Conservation (phyloP, 306 rosid genomes). For the Potentilla sterilis region DNA sequence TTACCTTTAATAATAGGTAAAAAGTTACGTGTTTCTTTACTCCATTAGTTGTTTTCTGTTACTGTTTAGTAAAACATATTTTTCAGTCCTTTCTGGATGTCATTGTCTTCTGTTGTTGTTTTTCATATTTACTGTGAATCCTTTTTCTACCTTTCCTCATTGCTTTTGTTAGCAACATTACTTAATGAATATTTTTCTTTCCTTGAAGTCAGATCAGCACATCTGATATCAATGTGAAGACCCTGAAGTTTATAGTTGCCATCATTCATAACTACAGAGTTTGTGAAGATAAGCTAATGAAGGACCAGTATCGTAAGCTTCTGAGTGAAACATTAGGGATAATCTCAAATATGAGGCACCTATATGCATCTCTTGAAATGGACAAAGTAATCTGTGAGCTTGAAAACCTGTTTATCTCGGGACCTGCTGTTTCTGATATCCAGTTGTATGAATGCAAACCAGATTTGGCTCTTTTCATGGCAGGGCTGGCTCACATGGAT, state of each 20-base stretch:
- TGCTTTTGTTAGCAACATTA: neutral
- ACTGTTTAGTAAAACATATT: neutral
- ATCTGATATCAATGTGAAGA: conserved; percentile 60
- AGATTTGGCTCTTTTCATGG: conserved; percentile 68
- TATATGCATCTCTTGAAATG: conserved; percentile 53
- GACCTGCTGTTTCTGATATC: conserved; percentile 43
- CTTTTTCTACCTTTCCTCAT: neutral
- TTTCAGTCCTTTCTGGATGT: neutral
- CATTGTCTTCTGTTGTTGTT: neutral
- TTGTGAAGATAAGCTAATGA: conserved; percentile 43
- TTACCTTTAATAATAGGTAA: neutral
- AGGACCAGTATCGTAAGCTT: conserved; percentile 53
- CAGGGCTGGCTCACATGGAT: conserved; percentile 61
- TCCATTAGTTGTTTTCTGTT: neutral
- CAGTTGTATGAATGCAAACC: conserved; percentile 69
- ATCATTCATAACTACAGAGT: conserved; percentile 45
- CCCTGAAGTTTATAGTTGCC: conserved; percentile 60
- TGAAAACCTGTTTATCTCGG: conserved; percentile 63
- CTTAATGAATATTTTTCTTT: conserved; percentile 23
- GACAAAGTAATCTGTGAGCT: conserved; percentile 63
- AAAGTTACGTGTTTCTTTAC: neutral
- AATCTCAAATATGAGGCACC: conserved; percentile 50
- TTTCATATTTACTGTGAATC: neutral
- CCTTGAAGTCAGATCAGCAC: conserved; percentile 42
- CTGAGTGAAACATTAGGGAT: conserved; percentile 70